A percentile compares a stretch with the other conserved stretches of the same genome.
These are phyloP conservation scores for Neckera pumila DNA, from an alignment of 225 moss, liverwort and hornwort species.

Conservation along the genomic window DNA sequence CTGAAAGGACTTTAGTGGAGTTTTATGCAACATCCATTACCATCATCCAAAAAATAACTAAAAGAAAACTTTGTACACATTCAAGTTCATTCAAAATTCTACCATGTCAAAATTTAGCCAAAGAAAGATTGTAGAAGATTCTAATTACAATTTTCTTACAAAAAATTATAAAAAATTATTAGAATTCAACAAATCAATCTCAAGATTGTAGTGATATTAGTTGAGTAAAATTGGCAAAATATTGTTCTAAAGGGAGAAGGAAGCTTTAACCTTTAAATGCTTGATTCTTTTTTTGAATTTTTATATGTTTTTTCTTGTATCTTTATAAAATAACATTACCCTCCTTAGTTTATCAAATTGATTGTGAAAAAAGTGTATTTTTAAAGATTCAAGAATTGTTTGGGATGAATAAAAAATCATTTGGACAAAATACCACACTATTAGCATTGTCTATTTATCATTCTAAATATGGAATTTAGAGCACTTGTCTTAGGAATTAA, in stretches of 20 bases:
- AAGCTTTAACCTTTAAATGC: background rate
- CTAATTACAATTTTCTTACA: no score
- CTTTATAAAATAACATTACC: no score
- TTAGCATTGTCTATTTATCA: background rate
- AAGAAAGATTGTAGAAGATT: background rate
- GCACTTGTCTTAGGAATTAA: no score
- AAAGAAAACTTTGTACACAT: background rate
- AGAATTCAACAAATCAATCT: no score
- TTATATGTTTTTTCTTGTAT: no score
- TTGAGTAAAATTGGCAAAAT: no score
- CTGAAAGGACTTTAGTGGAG: rapidly evolving
- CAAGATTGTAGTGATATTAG: no score
- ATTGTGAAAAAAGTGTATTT: no score
- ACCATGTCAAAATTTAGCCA: background rate
- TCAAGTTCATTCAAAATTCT: no score
- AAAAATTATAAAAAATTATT: no score
- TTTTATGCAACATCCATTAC: background rate
- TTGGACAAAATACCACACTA: background rate
- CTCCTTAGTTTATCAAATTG: no score
- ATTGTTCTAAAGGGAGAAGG: background rate
- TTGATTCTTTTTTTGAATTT: no score
- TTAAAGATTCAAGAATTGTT: background rate
- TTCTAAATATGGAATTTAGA: background rate
- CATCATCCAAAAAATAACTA: background rate
- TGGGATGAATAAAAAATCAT: background rate